Evolutionary conservation across 345 rosid species (phyloP).

Genomic region (Eutrema japonicum): DNA sequence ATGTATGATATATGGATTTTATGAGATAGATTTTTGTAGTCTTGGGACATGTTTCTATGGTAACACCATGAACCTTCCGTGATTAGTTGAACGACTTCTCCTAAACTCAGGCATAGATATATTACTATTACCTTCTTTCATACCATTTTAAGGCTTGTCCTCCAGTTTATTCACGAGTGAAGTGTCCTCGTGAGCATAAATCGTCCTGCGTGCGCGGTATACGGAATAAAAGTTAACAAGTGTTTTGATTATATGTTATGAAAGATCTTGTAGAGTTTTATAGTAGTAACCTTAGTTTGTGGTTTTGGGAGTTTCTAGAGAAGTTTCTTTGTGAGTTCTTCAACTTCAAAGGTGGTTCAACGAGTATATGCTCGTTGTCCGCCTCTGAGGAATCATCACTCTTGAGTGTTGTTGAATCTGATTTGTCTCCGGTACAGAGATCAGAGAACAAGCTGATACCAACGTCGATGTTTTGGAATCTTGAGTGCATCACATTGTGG

Average conservation of each 20-base stretch:
- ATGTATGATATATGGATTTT: conserved; percentile 17
- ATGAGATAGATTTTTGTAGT: conserved; percentile 10
- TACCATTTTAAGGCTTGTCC: conserved; percentile 50
- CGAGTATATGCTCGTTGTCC: conserved; percentile 59
- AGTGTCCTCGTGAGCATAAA: conserved; percentile 51
- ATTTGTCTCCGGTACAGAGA: conserved; percentile 53
- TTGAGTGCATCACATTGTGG: conserved; percentile 43
- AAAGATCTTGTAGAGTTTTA: conserved; percentile 5
- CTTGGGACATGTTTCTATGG: conserved; percentile 45
- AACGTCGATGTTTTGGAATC: conserved; percentile 55
- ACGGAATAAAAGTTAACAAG: conserved; percentile 16
- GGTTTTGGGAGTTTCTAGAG: conserved; percentile 57
- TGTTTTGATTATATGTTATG: background rate
- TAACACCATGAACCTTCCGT: conserved; percentile 55
- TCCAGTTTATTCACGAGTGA: conserved; percentile 50
- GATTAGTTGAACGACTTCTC: conserved; percentile 78
- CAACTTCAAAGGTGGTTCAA: conserved; percentile 53
- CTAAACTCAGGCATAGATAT: conserved; percentile 59
- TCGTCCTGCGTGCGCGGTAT: conserved; percentile 56
- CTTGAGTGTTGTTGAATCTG: conserved; percentile 60
- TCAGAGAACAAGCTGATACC: conserved; percentile 55
- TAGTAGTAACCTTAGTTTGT: conserved; percentile 61
- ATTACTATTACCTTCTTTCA: conserved; percentile 52
- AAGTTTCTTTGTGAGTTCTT: conserved; percentile 60
- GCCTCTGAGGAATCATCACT: conserved; percentile 77